A percentile compares a stretch with the other conserved stretches of the same genome.
phyloP scores from a whole-genome alignment of 2,329 filamentous ascomycete genomes.

The Lachnellula cervina region DNA sequence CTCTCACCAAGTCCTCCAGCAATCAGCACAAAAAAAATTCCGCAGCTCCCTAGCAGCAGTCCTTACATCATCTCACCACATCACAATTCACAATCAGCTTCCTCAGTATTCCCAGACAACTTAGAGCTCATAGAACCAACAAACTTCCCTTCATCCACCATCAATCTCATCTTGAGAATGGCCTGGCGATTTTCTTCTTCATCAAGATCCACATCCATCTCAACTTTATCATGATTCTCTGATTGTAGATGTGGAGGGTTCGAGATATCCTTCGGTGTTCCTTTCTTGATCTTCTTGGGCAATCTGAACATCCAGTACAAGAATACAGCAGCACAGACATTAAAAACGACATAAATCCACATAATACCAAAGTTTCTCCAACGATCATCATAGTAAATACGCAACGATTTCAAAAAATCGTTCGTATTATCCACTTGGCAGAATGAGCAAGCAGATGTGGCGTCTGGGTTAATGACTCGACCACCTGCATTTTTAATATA shows the following conservation, averaged over 20 bases:
- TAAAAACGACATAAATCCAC: conserved; percentile 41
- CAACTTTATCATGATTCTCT: neutral
- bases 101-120: neutral
- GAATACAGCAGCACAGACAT: conserved; percentile 46
- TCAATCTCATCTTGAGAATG: neutral
- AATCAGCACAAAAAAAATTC: no score
- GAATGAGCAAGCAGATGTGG: conserved; percentile 49
- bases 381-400: conserved; percentile 50
- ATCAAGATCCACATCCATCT: neutral
- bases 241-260: no score
- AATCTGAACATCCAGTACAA: conserved; percentile 50
- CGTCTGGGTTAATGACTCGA: conserved; percentile 45
- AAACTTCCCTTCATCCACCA: neutral
- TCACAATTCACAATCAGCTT: neutral
- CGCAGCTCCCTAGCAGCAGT: no score
- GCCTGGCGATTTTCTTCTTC: neutral
- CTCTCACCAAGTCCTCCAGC: no score
- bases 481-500: conserved; percentile 50
- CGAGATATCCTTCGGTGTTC: neutral
- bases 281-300: conserved; percentile 33
- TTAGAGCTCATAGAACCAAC: neutral
- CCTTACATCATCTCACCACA: no score
- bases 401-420: conserved; percentile 43
- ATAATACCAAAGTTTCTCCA: conserved; percentile 67
- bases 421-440: conserved; percentile 51